These are phyloP conservation scores for Xerocomellus dryophilus DNA, from an alignment of 768 basidiomycete species.

Conservation along the genomic window DNA sequence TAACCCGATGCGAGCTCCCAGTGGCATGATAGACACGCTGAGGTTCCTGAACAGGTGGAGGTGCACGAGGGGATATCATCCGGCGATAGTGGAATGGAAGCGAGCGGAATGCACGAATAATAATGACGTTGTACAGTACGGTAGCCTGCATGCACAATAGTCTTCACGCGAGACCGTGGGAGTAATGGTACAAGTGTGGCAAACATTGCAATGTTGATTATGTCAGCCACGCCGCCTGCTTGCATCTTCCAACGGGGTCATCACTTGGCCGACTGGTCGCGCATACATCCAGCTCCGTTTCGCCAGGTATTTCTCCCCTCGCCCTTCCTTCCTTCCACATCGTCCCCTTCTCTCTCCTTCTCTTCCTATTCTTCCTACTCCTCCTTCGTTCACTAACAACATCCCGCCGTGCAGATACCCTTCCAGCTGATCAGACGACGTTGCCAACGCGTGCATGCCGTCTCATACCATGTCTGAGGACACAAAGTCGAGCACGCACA, in stretches of 20 bases:
- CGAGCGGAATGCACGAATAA: slow-evolving; percentile 24
- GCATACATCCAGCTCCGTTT: slow-evolving; percentile 28
- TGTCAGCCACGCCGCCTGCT: slow-evolving; percentile 28
- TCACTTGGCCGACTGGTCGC: slow-evolving; percentile 26
- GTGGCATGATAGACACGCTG: slow-evolving; percentile 25
- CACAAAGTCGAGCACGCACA: slow-evolving; percentile 38
- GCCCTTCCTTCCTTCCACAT: not conserved
- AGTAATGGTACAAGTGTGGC: not conserved
- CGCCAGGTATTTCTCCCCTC: slow-evolving; percentile 14
- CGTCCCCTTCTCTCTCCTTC: not conserved
- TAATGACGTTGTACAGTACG: slow-evolving; percentile 7
- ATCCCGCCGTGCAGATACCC: slow-evolving; percentile 4
- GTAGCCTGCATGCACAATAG: not conserved
- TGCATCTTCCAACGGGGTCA: slow-evolving; percentile 25
- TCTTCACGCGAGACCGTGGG: slow-evolving; percentile 13
- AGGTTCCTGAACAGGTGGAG: slow-evolving; percentile 30
- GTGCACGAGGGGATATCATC: slow-evolving; percentile 24
- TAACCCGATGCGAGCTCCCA: slow-evolving; percentile 31
- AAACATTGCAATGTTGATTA: slow-evolving; percentile 28
- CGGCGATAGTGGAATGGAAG: slow-evolving; percentile 15
- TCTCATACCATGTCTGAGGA: slow-evolving; percentile 59
- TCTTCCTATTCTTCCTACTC: not conserved
- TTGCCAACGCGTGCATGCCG: slow-evolving; percentile 32
- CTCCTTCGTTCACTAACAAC: not conserved
- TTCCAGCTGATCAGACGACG: slow-evolving; percentile 23